These are phyloP conservation scores for Ophiostoma quercus DNA, from an alignment of 2,329 filamentous ascomycete genomes.

Conservation along the genomic window DNA sequence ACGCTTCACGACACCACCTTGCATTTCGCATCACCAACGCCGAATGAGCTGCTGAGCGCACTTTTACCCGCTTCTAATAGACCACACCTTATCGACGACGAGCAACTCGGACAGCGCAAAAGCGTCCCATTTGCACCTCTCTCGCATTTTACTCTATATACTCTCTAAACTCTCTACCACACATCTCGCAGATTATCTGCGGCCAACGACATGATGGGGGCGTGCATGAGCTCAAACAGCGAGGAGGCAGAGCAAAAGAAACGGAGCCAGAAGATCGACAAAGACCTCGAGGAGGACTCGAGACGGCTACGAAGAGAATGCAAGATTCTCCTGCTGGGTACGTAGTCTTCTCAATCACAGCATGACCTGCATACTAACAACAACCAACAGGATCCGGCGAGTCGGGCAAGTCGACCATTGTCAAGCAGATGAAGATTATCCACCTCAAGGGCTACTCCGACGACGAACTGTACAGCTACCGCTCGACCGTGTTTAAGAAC, in stretches of 20 bases:
- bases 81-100: neutral
- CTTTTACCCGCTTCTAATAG: neutral
- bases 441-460: conserved; percentile 95
- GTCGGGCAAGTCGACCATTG: conserved; percentile 97
- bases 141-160: neutral
- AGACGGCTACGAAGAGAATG: conserved; percentile 91
- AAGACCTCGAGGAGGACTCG: conserved; percentile 88
- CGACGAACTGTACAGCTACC: conserved; percentile 89
- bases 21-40: neutral
- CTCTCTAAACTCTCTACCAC: neutral
- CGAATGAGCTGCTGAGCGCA: neutral
- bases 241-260: conserved; percentile 92
- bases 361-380: conserved; percentile 24
- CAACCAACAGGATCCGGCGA: conserved; percentile 75
- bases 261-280: conserved; percentile 92
- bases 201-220: conserved; percentile 62
- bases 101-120: neutral
- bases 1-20: neutral
- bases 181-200: conserved; percentile 5
- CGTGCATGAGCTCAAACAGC: conserved; percentile 82
- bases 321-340: conserved; percentile 96
- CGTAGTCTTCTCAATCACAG: neutral
- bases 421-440: conserved; percentile 99
- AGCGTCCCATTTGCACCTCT: neutral
- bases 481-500: conserved; percentile 97